Evolutionary conservation across 1,284 basidiomycete genomes (phyloP).

Genomic region (Tilletia horrida): DNA sequence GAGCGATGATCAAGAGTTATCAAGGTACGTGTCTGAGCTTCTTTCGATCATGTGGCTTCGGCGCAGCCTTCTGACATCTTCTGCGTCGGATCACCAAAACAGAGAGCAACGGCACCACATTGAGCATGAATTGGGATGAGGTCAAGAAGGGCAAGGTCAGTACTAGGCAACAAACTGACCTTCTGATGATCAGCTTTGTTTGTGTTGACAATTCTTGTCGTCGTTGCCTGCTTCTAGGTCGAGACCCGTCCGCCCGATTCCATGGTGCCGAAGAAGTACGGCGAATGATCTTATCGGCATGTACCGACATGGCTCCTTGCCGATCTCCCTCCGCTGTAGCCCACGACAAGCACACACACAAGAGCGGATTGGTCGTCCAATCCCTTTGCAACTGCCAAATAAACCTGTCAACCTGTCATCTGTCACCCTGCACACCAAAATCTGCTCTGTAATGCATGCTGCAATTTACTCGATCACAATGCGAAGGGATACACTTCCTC

Average conservation of each 20-base stretch:
- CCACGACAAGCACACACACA: no score
- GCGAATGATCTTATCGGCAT: background rate
- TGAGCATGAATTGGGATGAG: conserved; percentile 53
- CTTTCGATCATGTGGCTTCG: no score
- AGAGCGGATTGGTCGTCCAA: no score
- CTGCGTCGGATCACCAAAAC: no score
- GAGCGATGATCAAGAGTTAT: conserved; percentile 53
- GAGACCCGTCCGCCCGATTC: conserved; percentile 41
- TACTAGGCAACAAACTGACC: background rate
- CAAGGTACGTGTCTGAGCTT: conserved; percentile 19
- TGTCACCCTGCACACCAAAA: background rate
- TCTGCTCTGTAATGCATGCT: background rate
- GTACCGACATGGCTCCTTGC: no score
- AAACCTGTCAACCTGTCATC: background rate
- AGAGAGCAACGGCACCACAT: conserved; percentile 48
- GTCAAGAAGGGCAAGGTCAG: conserved; percentile 31
- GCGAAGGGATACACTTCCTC: conserved; percentile 55
- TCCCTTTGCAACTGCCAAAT: background rate
- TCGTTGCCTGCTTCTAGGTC: conserved; percentile 17
- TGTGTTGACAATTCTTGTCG: background rate
- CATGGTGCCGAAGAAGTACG: conserved; percentile 45
- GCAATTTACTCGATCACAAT: conserved; percentile 9
- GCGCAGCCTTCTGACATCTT: no score
- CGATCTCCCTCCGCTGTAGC: no score
- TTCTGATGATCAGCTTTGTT: background rate